phyloP scores from a whole-genome alignment of 1,284 basidiomycete genomes.

The Ceratobasidium sp. region DNA sequence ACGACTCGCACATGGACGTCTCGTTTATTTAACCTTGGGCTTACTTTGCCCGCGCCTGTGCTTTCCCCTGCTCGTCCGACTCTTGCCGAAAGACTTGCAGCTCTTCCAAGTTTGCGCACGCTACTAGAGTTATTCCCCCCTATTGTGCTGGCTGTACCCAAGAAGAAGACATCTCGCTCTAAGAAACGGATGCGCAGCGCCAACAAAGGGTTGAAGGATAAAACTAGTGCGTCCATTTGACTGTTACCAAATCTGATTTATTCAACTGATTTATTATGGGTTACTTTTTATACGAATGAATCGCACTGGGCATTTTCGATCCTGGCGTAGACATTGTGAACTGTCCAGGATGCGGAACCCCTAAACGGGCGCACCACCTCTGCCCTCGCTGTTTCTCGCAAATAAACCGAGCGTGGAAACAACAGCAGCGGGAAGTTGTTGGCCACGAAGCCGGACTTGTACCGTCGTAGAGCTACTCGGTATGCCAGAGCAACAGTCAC shows the following conservation, averaged over 20 bases:
- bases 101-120: constrained; percentile 50
- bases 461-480: too few relatives aligned
- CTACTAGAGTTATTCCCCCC: constrained; percentile 85
- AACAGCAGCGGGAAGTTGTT: constrained; percentile 46
- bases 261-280: too few relatives aligned
- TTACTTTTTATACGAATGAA: too few relatives aligned
- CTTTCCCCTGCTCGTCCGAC: neutral
- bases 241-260: neutral
- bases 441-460: too few relatives aligned
- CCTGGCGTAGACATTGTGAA: constrained; percentile 77
- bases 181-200: constrained; percentile 94
- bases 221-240: constrained; percentile 78
- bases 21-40: neutral
- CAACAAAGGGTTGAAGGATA: constrained; percentile 95
- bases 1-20: constrained; percentile 8
- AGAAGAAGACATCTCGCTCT: constrained; percentile 93
- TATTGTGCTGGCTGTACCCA: constrained; percentile 90
- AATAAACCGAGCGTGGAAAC: constrained; percentile 72
- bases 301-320: neutral
- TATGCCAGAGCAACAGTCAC: too few relatives aligned
- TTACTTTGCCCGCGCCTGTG: constrained; percentile 1
- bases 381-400: constrained; percentile 86
- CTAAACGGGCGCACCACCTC: constrained; percentile 89
- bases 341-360: constrained; percentile 88
- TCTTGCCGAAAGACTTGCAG: neutral